Evolutionary conservation across 148 eudicot genomes (phyloP).

Genomic region (Vaccinium myrtillus): DNA sequence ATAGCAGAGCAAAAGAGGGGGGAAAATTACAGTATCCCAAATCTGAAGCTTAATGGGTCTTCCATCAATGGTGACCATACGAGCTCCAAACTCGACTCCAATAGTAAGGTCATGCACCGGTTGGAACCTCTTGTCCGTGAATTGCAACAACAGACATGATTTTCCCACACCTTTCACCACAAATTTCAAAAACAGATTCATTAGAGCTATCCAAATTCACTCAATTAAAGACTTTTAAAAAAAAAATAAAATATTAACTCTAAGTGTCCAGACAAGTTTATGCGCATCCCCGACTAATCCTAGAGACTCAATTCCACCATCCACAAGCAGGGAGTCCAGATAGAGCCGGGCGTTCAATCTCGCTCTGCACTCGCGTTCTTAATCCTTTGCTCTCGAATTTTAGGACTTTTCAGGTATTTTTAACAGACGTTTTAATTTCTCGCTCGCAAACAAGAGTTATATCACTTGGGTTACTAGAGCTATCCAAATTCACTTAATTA

Average conservation of each 20-base stretch:
- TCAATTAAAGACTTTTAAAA: background rate
- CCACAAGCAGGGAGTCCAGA: too few species aligned
- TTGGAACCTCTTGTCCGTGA: slow-evolving; percentile 78
- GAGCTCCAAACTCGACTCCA: slow-evolving; percentile 81
- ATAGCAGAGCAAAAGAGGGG: background rate
- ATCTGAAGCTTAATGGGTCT: slow-evolving; percentile 70
- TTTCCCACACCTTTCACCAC: slow-evolving; percentile 63
- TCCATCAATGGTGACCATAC: slow-evolving; percentile 65
- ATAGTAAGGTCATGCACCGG: slow-evolving; percentile 82
- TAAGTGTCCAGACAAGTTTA: too few species aligned
- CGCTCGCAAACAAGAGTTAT: background rate
- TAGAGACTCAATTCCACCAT: too few species aligned
- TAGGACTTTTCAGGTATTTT: background rate
- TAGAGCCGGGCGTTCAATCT: background rate
- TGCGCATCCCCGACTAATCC: too few species aligned
- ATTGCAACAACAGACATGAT: slow-evolving; percentile 74
- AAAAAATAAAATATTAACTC: too few species aligned
- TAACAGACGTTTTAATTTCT: background rate
- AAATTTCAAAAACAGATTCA: background rate
- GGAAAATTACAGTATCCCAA: slow-evolving; percentile 67
- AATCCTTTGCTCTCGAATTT: background rate
- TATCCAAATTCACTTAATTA: background rate
- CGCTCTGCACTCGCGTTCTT: background rate
- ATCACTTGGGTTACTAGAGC: background rate
- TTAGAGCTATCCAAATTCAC: background rate